Base-by-base conservation (phyloP, 257 asterid species). In the Petunia axillaris region DNA sequence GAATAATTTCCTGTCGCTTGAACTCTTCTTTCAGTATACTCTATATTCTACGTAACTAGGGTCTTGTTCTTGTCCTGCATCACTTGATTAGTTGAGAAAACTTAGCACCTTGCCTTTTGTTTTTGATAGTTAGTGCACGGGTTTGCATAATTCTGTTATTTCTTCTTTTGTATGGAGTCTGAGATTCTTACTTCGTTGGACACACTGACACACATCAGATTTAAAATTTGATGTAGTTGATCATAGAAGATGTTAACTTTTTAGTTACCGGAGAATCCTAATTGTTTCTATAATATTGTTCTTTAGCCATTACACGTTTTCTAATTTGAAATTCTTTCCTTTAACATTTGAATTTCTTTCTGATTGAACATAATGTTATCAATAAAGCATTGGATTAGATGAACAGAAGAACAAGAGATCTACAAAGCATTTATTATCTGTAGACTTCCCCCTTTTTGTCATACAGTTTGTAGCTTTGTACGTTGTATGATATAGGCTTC, bases 201-300 rank as follows among this genome's bases (percentile, higher is more conserved):
- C 25, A 25, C 25, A 25, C 25, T 0, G 25, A 25, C 25, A 0
- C 25, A 25, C 25, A 25, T 25, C 25, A 25, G 25, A 14, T 14
- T 50, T 9, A 7, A 62, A 62, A 62, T 8, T 62, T 63, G 64
- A 10, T 63, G 68, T 7, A 35, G 14, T 36, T 36, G 40, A 60
- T 60, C 66, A 60, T 60, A 8, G 35, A 60, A 60, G 40, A 60
- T 35, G 16, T 68, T 70, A 25, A 10, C 77, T 46, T 48, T 10
- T 58, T 59, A 46, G 4, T 48, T 48, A 10, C 48, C 2, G 11
- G 62, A 71, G 40, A 50, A 6, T 35, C 62, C 36, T 35, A 13
- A 50, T 73, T 8, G 16, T 73, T 73, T 50, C 78, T 71, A 35
- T 46, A 5, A 50, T 44, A 35, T 50, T 73, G 62, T 73, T 73